Conservation (phyloP, 352 stramenopile species). For the Phytophthora pinifolia region DNA sequence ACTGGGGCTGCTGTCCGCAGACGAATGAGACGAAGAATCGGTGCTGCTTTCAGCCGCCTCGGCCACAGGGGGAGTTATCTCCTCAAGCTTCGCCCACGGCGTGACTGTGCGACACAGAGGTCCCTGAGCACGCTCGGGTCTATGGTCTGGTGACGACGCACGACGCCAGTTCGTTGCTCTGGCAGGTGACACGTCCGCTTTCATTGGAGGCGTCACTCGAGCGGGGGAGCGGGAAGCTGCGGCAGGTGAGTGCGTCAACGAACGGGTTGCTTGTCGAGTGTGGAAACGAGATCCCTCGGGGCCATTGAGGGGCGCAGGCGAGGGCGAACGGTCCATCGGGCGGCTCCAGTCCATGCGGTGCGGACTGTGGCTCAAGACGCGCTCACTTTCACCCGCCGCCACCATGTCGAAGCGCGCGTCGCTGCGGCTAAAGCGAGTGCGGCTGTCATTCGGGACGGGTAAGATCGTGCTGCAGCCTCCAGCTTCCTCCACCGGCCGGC, state of each 20-base stretch:
- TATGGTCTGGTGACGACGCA: constrained; percentile 1
- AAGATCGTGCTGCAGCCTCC: not conserved
- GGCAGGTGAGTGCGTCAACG: constrained; percentile 2
- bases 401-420: constrained; percentile 32
- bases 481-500: not conserved
- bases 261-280: not conserved
- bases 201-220: not conserved
- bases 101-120: not conserved
- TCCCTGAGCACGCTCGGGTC: not conserved
- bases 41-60: constrained; percentile 13
- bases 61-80: constrained; percentile 7
- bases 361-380: constrained; percentile 18
- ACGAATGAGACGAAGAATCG: constrained; percentile 22
- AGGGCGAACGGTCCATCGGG: constrained; percentile 7
- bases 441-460: constrained; percentile 11
- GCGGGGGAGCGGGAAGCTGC: constrained; percentile 1
- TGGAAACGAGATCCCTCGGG: constrained; percentile 3
- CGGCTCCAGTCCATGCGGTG: constrained; percentile 21
- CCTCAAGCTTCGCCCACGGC: constrained; percentile 13
- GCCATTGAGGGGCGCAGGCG: not conserved
- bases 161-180: constrained; percentile 14
- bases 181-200: constrained; percentile 5
- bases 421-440: constrained; percentile 33
- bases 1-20: constrained; percentile 12
- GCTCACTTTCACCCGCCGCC: constrained; percentile 8